Evolutionary conservation across 352 stramenopile species (phyloP).

Genomic region (Phytophthora foliorum): DNA sequence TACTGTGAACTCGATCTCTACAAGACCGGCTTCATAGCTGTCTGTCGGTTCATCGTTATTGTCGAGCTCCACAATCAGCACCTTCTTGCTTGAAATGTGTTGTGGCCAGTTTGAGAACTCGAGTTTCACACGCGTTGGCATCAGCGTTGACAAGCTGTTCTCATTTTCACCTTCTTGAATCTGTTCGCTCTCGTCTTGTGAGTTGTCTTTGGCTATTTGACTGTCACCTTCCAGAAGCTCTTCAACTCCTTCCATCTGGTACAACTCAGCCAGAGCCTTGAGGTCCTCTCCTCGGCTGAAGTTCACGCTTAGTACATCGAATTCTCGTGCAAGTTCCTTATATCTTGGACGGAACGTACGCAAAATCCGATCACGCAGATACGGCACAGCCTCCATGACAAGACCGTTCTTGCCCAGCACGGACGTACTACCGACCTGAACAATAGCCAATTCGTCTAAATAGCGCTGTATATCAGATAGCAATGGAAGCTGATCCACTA

Average conservation of each 20-base stretch:
- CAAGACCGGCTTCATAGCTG: neutral
- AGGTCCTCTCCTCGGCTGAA: constrained; percentile 74
- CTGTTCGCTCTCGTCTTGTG: constrained; percentile 9
- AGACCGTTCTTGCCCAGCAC: constrained; percentile 54
- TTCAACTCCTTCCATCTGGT: constrained; percentile 84
- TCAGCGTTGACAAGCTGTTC: constrained; percentile 6
- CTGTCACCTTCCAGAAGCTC: constrained; percentile 65
- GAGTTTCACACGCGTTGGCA: constrained; percentile 49
- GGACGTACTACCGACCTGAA: constrained; percentile 71
- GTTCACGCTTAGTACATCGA: constrained; percentile 51
- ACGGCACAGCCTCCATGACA: constrained; percentile 85
- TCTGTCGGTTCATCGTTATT: constrained; percentile 36
- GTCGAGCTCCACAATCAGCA: constrained; percentile 73
- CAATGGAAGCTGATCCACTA: constrained; percentile 97
- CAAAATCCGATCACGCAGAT: constrained; percentile 65
- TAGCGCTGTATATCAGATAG: constrained; percentile 94
- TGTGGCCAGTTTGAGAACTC: constrained; percentile 46
- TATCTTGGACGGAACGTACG: constrained; percentile 54
- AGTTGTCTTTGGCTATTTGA: constrained; percentile 7
- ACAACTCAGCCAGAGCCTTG: constrained; percentile 73
- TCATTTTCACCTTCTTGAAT: constrained; percentile 20
- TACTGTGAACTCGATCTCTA: constrained; percentile 57
- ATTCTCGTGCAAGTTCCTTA: constrained; percentile 48
- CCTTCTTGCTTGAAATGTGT: constrained; percentile 37
- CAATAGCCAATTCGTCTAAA: constrained; percentile 96